Evolutionary conservation across 257 asterid species (phyloP), one percentile per base, ranked within the genome.

Genomic region (Solanum ossicruentum): DNA sequence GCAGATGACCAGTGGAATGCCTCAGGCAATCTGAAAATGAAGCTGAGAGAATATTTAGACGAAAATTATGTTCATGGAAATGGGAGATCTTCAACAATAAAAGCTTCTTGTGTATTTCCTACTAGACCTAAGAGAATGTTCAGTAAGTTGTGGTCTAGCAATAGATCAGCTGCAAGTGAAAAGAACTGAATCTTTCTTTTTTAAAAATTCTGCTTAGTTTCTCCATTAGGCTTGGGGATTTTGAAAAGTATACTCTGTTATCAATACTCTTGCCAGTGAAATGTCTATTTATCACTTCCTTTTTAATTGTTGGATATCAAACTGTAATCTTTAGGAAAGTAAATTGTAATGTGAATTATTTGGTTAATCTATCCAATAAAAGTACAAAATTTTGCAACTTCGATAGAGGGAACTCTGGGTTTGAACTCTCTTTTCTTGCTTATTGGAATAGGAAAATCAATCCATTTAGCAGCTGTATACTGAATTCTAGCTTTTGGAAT

Each of bases 101-200:
- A 89, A 84, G 73, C 94, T 2, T 80, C 87, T 36, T 84, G 86
- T 67, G 80, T 88, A 91, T 70, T 92, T 84, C 94, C 97, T 2
- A 89, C 86, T 79, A 91, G 95, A 72, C 91, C 96, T 10, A 95
- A 86, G 57, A 88, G 89, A 77, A 90, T 93, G 95, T 79, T 94
- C 81, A 93, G 98, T 88, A 96, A 89, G 93, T 84, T 96, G 80
- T 96, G 98, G 98, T 89, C 96, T 3, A 88, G 84, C 88, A 89
- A 85, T 85, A 93, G 90, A 85, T 92, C 87, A 85, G 80, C n/a
- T 84, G 89, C 89, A 83, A 89, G 89, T 77, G 91, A 90, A 69
- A 94, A 89, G 90, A 91, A 89, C 60, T 92, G 93, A 80, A 23
- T 83, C 58, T 45, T 51, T 52, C 12, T 52, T 52, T 51, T 36